phyloP scores from a whole-genome alignment of 1,139 yeast genomes.

The Taiozyma sp. region DNA sequence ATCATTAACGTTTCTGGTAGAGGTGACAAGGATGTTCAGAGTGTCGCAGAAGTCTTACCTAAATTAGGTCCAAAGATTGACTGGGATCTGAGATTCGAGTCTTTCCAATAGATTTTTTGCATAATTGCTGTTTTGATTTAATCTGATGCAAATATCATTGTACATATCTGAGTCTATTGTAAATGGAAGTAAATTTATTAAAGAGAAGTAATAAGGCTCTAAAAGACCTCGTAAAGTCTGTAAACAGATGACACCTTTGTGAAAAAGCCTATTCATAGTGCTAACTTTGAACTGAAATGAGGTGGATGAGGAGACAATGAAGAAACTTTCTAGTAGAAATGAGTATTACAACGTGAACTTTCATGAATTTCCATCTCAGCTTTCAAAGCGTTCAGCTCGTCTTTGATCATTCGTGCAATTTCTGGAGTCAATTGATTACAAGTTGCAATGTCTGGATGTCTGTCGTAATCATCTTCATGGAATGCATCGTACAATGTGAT shows the following conservation, averaged over 20 bases:
- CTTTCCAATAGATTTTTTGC: conserved; percentile 12
- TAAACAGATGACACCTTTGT: background rate
- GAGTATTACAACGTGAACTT: conserved; percentile 75
- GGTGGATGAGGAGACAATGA: background rate
- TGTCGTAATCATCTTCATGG: conserved; percentile 80
- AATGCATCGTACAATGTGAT: conserved; percentile 86
- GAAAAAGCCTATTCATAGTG: background rate
- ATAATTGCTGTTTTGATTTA: background rate
- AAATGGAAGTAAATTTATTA: background rate
- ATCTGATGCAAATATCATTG: background rate
- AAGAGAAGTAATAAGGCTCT: background rate
- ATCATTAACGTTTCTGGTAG: conserved; percentile 93
- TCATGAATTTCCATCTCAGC: conserved; percentile 80
- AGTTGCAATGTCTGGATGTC: conserved; percentile 91
- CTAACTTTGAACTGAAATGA: background rate
- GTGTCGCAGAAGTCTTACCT: conserved; percentile 93
- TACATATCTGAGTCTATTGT: background rate
- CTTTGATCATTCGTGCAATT: conserved; percentile 83
- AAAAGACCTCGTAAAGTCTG: too few relatives aligned
- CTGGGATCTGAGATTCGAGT: conserved; percentile 92
- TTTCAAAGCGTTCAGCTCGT: conserved; percentile 77
- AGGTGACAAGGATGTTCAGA: conserved; percentile 98
- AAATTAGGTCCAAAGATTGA: conserved; percentile 83
- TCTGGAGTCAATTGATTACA: conserved; percentile 89
- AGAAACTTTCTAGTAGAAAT: conserved; percentile 51